Evolutionary conservation across 1,139 yeast genomes (phyloP).

Genomic region (Suhomyces atakaporum): DNA sequence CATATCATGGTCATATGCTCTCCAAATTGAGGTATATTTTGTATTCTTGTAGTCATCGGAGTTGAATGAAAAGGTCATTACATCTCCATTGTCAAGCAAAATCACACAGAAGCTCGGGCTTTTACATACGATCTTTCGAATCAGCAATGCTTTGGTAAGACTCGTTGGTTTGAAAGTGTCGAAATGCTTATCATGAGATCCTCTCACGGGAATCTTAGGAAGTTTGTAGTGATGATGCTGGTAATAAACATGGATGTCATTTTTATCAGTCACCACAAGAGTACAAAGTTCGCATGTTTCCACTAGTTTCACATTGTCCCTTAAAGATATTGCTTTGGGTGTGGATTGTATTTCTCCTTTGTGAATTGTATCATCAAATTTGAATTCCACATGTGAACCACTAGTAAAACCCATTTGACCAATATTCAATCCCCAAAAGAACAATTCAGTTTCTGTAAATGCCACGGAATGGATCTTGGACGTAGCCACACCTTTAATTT

Average conservation of each 20-base stretch:
- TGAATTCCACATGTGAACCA: constrained; percentile 26
- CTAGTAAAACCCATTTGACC: constrained; percentile 78
- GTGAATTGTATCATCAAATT: constrained; percentile 27
- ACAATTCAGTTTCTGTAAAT: constrained; percentile 53
- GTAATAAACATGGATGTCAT: constrained; percentile 64
- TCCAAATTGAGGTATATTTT: constrained; percentile 51
- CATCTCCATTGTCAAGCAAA: constrained; percentile 56
- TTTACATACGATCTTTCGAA: constrained; percentile 37
- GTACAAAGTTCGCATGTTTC: constrained; percentile 74
- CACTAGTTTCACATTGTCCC: constrained; percentile 57
- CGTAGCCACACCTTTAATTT: constrained; percentile 58
- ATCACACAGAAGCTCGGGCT: constrained; percentile 41
- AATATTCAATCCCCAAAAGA: constrained; percentile 78
- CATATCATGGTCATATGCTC: constrained; percentile 53
- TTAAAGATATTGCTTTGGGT: constrained; percentile 50
- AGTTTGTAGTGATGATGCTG: constrained; percentile 58
- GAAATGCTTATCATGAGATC: constrained; percentile 44
- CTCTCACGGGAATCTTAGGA: constrained; percentile 40
- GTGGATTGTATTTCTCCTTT: constrained; percentile 38
- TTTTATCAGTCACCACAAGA: constrained; percentile 57
- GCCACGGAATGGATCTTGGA: constrained; percentile 75
- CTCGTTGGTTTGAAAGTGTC: constrained; percentile 55
- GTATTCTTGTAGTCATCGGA: constrained; percentile 32
- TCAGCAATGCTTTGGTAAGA: constrained; percentile 42
- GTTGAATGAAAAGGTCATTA: constrained; percentile 37